A percentile compares a stretch with the other conserved stretches of the same genome.
Evolutionary conservation across 306 rosid species (phyloP).

Genomic region (Pterocarpus santalinus): DNA sequence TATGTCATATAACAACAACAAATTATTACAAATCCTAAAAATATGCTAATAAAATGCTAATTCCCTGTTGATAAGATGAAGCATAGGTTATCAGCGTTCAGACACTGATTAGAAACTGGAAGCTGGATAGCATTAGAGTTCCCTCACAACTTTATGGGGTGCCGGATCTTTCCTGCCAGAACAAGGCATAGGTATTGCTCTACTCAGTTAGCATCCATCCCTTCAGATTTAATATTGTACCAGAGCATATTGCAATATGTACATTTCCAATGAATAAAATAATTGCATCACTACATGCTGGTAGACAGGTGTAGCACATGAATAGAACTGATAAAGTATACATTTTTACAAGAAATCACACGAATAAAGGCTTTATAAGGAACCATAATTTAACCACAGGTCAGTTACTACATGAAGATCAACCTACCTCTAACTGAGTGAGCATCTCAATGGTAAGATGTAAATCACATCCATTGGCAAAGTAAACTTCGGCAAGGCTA

Average conservation of each 20-base stretch:
- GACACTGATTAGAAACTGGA: conserved; percentile 43
- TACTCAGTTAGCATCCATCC: conserved; percentile 48
- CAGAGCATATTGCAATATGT: background rate
- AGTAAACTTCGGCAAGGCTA: conserved; percentile 80
- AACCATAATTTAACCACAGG: conserved; percentile 13
- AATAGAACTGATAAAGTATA: conserved; percentile 10
- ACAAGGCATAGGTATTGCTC: conserved; percentile 54
- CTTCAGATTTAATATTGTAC: conserved; percentile 21
- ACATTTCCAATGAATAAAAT: too few relatives aligned
- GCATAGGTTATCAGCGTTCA: background rate
- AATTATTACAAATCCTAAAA: background rate
- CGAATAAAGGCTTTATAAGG: conserved; percentile 14
- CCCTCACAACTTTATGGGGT: conserved; percentile 49
- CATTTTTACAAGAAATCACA: background rate
- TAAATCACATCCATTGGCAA: conserved; percentile 74
- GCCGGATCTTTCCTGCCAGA: conserved; percentile 59
- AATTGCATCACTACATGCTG: conserved; percentile 25
- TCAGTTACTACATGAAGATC: conserved; percentile 15
- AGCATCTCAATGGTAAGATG: conserved; percentile 79
- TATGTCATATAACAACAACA: conserved; percentile 26
- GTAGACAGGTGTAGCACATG: conserved; percentile 3
- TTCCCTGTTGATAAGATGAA: conserved; percentile 11
- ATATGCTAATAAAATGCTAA: conserved; percentile 9
- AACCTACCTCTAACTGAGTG: conserved; percentile 78
- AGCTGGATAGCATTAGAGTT: conserved; percentile 47